phyloP scores from a whole-genome alignment of 768 basidiomycete genomes.

The Suillus variegatus region DNA sequence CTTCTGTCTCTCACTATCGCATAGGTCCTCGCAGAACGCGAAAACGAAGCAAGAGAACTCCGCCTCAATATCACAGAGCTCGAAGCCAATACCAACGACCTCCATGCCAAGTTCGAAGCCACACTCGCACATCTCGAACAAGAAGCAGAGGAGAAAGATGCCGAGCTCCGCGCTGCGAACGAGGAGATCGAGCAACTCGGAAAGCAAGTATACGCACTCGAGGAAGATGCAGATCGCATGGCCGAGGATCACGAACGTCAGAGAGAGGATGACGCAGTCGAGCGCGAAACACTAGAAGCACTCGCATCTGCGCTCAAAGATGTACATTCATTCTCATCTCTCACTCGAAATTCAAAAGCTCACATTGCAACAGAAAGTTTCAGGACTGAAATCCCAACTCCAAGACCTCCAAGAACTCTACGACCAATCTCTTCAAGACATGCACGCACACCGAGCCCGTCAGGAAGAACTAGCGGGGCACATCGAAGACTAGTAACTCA shows the following conservation, averaged over 20 bases:
- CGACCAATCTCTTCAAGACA: conserved; percentile 62
- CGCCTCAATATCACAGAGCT: conserved; percentile 74
- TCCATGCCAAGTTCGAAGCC: conserved; percentile 74
- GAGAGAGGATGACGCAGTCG: conserved; percentile 74
- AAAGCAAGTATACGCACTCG: conserved; percentile 79
- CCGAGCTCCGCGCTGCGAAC: conserved; percentile 71
- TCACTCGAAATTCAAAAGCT: neutral
- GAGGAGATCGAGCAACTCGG: conserved; percentile 80
- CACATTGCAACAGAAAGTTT: conserved; percentile 58
- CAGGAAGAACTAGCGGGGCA: conserved; percentile 80
- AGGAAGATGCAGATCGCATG: conserved; percentile 81
- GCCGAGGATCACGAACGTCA: conserved; percentile 69
- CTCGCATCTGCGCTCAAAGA: conserved; percentile 79
- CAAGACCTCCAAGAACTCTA: conserved; percentile 66
- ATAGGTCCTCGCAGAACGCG: conserved; percentile 76
- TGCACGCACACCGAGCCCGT: conserved; percentile 64
- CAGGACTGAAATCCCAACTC: conserved; percentile 61
- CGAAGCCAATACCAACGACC: conserved; percentile 67
- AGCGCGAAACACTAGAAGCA: conserved; percentile 66
- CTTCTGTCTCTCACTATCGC: conserved; percentile 11
- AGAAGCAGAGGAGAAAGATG: conserved; percentile 79
- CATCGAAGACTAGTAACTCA: conserved; percentile 70
- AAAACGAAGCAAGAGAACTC: conserved; percentile 75
- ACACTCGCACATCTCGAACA: conserved; percentile 75
- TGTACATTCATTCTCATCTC: conserved; percentile 38